Conservation (phyloP, 495 filamentous ascomycete genomes). For the Evernia prunastri region DNA sequence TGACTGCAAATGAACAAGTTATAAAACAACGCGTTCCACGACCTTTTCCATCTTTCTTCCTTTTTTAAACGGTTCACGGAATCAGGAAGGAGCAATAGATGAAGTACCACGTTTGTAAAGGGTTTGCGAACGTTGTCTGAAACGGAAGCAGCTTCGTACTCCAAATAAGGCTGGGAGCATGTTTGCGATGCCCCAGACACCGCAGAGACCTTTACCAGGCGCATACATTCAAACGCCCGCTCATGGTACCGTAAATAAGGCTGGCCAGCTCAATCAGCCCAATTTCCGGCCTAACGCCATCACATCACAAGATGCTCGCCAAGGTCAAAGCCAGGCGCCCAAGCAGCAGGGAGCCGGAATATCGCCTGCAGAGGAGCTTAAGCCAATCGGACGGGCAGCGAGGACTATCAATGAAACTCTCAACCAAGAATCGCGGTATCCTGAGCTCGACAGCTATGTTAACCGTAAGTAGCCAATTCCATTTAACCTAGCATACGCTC, state of each 20-base stretch:
- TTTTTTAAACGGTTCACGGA: neutral
- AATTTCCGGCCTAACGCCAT: conserved; percentile 14
- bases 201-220: conserved; percentile 60
- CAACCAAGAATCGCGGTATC: conserved; percentile 68
- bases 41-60: neutral
- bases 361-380: conserved; percentile 17
- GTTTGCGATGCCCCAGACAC: conserved; percentile 56
- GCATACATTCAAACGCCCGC: conserved; percentile 70
- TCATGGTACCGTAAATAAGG: conserved; percentile 15
- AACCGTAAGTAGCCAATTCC: conserved; percentile 57
- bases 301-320: conserved; percentile 17
- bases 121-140: neutral
- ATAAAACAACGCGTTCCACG: neutral
- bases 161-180: conserved; percentile 31
- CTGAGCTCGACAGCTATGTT: conserved; percentile 83
- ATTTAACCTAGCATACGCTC: conserved; percentile 11
- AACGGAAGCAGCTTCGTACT: conserved; percentile 1
- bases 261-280: conserved; percentile 13
- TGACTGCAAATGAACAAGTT: neutral
- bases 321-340: conserved; percentile 22
- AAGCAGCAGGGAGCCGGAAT: conserved; percentile 12
- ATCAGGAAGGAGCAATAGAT: neutral
- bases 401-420: conserved; percentile 76
- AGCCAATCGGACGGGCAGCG: conserved; percentile 67
- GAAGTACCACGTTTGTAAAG: conserved; percentile 3